Percentiles rank a stretch among this genome's conserved stretches.
Evolutionary conservation across 2,329 filamentous ascomycete genomes (phyloP).

Genomic region (Neoascochyta sp.): DNA sequence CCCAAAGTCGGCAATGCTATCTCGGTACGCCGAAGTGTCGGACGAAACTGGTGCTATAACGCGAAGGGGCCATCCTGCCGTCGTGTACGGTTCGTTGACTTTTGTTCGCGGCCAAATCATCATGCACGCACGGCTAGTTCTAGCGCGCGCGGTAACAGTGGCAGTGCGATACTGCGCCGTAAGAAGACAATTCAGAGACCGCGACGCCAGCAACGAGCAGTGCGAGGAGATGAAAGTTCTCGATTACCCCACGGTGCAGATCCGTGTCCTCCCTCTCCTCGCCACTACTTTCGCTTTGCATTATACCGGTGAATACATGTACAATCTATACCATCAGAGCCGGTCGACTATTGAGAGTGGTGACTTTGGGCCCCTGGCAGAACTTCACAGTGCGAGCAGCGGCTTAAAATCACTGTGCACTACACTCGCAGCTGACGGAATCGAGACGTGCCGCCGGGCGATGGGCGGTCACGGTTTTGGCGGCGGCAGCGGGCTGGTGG

Average conservation of each 20-base stretch:
- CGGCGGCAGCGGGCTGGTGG: constrained; percentile 51
- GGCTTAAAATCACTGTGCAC: constrained; percentile 54
- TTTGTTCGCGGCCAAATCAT: constrained; percentile 47
- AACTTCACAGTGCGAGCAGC: constrained; percentile 53
- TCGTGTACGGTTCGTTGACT: constrained; percentile 51
- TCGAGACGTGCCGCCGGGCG: constrained; percentile 52
- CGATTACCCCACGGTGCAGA: constrained; percentile 54
- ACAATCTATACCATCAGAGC: constrained; percentile 47
- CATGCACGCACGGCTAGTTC: constrained; percentile 51
- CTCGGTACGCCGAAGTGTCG: constrained; percentile 48
- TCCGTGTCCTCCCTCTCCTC: constrained; percentile 52
- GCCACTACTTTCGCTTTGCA: constrained; percentile 52
- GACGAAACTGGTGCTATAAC: constrained; percentile 45
- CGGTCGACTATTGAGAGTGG: constrained; percentile 49
- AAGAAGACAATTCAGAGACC: constrained; percentile 49
- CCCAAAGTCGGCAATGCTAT: constrained; percentile 49
- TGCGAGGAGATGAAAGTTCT: constrained; percentile 46
- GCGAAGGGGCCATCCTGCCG: constrained; percentile 47
- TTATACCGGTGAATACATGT: constrained; percentile 50
- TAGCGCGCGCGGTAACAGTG: constrained; percentile 52
- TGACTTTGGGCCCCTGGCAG: constrained; percentile 48
- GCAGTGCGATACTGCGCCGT: constrained; percentile 51
- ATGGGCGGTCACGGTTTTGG: constrained; percentile 55
- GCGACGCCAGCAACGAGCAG: constrained; percentile 39
- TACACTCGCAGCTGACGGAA: constrained; percentile 51